Evolutionary conservation across 2,329 filamentous ascomycete species (phyloP), one percentile per base, ranked within the genome.

Genomic region (Epichloe scottii): DNA sequence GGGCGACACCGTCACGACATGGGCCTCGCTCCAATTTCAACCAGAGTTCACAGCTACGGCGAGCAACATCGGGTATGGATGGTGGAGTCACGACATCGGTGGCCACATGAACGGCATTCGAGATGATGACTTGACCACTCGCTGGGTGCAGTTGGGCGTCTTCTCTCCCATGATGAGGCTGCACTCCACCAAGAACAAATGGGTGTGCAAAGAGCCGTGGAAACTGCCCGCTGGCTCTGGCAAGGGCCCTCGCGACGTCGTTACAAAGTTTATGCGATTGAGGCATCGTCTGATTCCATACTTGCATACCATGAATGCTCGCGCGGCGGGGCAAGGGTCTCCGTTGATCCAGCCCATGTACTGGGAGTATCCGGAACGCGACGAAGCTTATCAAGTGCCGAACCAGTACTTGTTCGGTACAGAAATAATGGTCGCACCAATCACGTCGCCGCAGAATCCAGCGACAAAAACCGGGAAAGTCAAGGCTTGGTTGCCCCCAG

Each of bases 31-130:
- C 15, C 62, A 71, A 14, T 84, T 84, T 63, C 81, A 84, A 60
- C 79, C 81, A 6, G 79, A 84, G 58, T 84, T 84, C 58, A 85
- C 81, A 0, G 77, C 79, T 3, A 82, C 77, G 0, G 78, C 81
- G 0, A 80, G 78, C 10, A 84, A 85, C 61, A 81, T 84, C 53
- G 81, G 81, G 0, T 84, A 80, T 55, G 81, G 79, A 2, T 84
- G 80, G 79, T 84, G 81, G 81, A 80, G 76, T 47, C 80, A 84
- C 60, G 81, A 84, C 55, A 81, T 84, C 30, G 81, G 81, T n/a
- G 81, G 81, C 0, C 81, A 84, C 59, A 75, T 77, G 57, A 60
- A 63, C 2, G 81, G 81, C 4, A 64, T 64, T 39, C 72, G 75
- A 5, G 76, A 80, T 47, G 79, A 82, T 48, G 77, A 84, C 57